These are phyloP conservation scores for Cercospora janseana DNA, from an alignment of 2,329 filamentous ascomycete genomes.

Conservation along the genomic window DNA sequence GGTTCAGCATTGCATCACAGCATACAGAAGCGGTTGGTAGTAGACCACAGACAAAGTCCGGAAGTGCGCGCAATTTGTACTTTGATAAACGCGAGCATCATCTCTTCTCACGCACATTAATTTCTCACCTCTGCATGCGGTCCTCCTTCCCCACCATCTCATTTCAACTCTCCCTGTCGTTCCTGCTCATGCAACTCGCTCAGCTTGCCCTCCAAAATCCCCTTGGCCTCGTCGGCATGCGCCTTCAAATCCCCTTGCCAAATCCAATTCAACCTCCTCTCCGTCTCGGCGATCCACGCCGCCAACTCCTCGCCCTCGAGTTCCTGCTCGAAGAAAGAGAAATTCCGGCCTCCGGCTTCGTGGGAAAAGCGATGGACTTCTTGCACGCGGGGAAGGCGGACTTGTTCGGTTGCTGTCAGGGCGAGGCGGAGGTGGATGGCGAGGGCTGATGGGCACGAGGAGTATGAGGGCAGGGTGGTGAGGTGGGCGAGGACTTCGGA, in stretches of 20 bases:
- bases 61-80: too few relatives aligned
- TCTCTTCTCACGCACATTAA: too few relatives aligned
- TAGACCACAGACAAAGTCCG: too few relatives aligned
- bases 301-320: slow-evolving; percentile 25
- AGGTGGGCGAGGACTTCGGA: slow-evolving; percentile 24
- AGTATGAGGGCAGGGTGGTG: neutral
- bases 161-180: neutral
- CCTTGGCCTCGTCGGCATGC: slow-evolving; percentile 26
- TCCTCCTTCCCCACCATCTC: neutral
- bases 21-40: too few relatives aligned
- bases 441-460: neutral
- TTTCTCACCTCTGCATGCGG: neutral
- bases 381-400: slow-evolving; percentile 23
- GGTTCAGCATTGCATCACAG: too few relatives aligned
- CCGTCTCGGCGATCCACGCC: slow-evolving; percentile 20
- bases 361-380: slow-evolving; percentile 23
- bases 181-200: neutral
- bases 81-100: too few relatives aligned
- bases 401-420: slow-evolving; percentile 23
- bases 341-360: slow-evolving; percentile 22
- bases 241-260: slow-evolving; percentile 30
- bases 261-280: slow-evolving; percentile 26
- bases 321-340: slow-evolving; percentile 18
- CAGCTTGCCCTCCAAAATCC: neutral
- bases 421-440: slow-evolving; percentile 19